Evolutionary conservation across 345 rosid genomes (phyloP), one percentile per base, ranked within the genome.

Genomic region (Citrus australasica): DNA sequence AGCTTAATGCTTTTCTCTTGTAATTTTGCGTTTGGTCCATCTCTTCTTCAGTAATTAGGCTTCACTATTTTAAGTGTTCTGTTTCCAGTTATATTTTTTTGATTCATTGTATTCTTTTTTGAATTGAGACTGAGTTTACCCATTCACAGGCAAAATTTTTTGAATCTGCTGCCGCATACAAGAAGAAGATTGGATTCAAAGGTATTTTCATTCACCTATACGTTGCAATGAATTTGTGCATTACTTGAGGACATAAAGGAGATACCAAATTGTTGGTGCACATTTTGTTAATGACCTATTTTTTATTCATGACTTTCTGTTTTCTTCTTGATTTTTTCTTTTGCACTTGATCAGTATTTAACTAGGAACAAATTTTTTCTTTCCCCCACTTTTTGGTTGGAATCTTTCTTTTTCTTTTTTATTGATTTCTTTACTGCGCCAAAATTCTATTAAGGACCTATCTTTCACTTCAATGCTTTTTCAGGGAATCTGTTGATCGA

Each of bases 181-280:
- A 96, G 90, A 92, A 92, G 85, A 96, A 92, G 88, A 96, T 91
- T 80, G 99, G 99, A 81, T 96, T 96, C 86, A 91, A 89, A 42
- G 98, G 98, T 94, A 84, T 27, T 9, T 74, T 48, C 60, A 65
- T 61, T 71, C 51, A 46, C 40, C 32, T 40, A 7, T 17, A 13
- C 6, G 3, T 30, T 32, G 14, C 48, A 55, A 6, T 68, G 27
- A 27, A 58, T 42, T 35, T 33, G 21, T 55, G 60, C 16, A 21
- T 53, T 42, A 74, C 35, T 79, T 73, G 42, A 4, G 17, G n/a
- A 63, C 27, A 27, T 17, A 67, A 56, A 62, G 55, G 16, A 71
- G 42, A 25, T 53, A 19, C 21, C 40, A 28, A 17, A 62, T 30
- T 22, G 7, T 60, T 61, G 35, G 60, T 21, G 67, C 58, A 51